A percentile compares a stretch with the other conserved stretches of the same genome.
Conservation (phyloP, 106 monocot species). For the Platanthera zijinensis region DNA sequence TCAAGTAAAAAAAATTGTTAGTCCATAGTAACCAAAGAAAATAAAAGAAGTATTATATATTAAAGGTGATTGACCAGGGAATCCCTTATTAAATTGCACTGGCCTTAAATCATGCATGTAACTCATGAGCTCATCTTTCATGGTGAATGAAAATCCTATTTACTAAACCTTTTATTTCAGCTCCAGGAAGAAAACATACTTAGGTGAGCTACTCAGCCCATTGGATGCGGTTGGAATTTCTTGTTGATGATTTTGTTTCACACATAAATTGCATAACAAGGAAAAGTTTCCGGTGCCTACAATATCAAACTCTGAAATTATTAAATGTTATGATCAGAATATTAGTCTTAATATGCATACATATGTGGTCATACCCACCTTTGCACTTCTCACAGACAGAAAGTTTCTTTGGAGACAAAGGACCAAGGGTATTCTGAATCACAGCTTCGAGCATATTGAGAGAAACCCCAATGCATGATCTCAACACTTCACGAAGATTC, state of each 20-base stretch:
- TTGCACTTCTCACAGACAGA: slow-evolving; percentile 37
- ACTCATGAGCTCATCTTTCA: no score
- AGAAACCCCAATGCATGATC: slow-evolving; percentile 49
- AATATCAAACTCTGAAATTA: slow-evolving; percentile 19
- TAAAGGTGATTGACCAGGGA: background rate
- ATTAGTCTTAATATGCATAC: background rate
- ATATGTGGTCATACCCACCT: slow-evolving; percentile 15
- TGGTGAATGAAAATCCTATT: no score
- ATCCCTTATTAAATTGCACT: no score
- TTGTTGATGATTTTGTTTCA: slow-evolving; percentile 19
- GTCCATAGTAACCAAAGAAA: background rate
- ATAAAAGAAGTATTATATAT: background rate
- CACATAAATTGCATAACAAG: slow-evolving; percentile 49
- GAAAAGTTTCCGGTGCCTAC: slow-evolving; percentile 30
- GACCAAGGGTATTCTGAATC: slow-evolving; percentile 55
- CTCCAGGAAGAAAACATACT: slow-evolving; percentile 16
- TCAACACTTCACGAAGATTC: slow-evolving; percentile 64
- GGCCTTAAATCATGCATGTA: no score
- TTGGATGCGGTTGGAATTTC: slow-evolving; percentile 8
- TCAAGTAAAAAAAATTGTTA: background rate
- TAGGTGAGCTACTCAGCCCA: slow-evolving; percentile 1
- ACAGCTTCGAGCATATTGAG: slow-evolving; percentile 60
- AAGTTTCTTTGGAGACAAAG: slow-evolving; percentile 14
- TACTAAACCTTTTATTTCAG: background rate
- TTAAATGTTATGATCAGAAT: background rate